These are phyloP conservation scores for Auriscalpium orientale DNA, from an alignment of 768 basidiomycete genomes.

Conservation along the genomic window DNA sequence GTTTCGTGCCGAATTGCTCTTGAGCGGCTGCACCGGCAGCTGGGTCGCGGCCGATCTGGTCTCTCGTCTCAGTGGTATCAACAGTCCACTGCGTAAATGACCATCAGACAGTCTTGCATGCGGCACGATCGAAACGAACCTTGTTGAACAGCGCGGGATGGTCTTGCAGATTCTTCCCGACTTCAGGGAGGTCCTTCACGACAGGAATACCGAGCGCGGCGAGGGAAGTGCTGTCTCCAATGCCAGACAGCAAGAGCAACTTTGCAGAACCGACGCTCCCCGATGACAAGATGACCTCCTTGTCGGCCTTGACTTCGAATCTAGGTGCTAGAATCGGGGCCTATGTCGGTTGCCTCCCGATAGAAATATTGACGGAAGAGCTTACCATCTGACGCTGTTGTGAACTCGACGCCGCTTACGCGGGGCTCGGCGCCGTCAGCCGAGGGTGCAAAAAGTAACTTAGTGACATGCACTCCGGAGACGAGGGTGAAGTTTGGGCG, in stretches of 20 bases:
- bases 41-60: background rate
- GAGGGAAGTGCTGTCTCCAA: conserved; percentile 29
- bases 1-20: background rate
- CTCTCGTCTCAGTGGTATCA: background rate
- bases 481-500: background rate
- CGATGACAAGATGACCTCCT: conserved; percentile 18
- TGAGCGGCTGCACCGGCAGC: background rate
- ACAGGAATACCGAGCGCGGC: conserved; percentile 22
- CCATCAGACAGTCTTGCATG: background rate
- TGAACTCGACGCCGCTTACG: conserved; percentile 9
- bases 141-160: background rate
- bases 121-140: background rate
- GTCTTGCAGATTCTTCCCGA: conserved; percentile 7
- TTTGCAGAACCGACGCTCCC: conserved; percentile 26
- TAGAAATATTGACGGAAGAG: background rate
- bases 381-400: background rate
- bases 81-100: background rate
- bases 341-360: too few relatives aligned
- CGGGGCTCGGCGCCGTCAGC: conserved; percentile 1
- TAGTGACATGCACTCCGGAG: background rate
- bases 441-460: background rate
- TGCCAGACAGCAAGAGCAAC: conserved; percentile 34
- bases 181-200: conserved; percentile 8
- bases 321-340: background rate
- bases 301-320: conserved; percentile 6